A percentile compares a stretch with the other conserved stretches of the same genome.
These are phyloP conservation scores for Gyromitra esculenta DNA, from an alignment of 2,329 filamentous ascomycete species.

Conservation along the genomic window DNA sequence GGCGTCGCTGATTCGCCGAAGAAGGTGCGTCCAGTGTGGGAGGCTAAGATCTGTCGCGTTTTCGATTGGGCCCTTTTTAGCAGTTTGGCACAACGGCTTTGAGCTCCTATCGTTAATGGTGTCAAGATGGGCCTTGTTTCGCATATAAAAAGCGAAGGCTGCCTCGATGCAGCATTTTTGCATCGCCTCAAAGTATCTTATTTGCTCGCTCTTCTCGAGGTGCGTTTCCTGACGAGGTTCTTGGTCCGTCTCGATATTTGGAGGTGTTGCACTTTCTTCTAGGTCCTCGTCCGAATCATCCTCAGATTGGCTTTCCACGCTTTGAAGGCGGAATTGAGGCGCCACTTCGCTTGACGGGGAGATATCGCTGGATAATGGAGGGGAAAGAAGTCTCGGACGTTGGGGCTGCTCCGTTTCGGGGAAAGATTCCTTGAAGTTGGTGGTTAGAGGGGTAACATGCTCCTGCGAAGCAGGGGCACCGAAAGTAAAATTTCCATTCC, in stretches of 20 bases:
- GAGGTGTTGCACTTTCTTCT: neutral
- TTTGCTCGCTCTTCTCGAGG: slow-evolving; percentile 44
- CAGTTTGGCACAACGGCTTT: slow-evolving; percentile 48
- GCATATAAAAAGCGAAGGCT: slow-evolving; percentile 50
- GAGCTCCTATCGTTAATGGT: slow-evolving; percentile 43
- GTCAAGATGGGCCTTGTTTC: slow-evolving; percentile 46
- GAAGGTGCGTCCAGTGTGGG: slow-evolving; percentile 57
- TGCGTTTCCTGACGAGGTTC: slow-evolving; percentile 51
- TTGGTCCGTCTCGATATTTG: neutral
- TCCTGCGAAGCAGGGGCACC: neutral
- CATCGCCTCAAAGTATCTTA: slow-evolving; percentile 52
- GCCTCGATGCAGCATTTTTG: slow-evolving; percentile 51
- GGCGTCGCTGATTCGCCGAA: slow-evolving; percentile 55
- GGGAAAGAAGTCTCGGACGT: neutral
- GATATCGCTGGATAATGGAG: slow-evolving; percentile 1
- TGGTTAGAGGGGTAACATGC: neutral
- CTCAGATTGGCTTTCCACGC: slow-evolving; percentile 29
- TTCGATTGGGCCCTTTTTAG: slow-evolving; percentile 44
- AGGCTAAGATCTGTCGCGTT: slow-evolving; percentile 52
- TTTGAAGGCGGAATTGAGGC: neutral
- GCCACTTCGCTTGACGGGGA: neutral
- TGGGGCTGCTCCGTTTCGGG: neutral
- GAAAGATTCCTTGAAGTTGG: neutral
- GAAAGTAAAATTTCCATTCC: slow-evolving; percentile 31
- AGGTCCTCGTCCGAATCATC: slow-evolving; percentile 45